Evolutionary conservation across 257 asterid genomes (phyloP), one percentile per base, ranked within the genome.

Genomic region (Rehmannia glutinosa): DNA sequence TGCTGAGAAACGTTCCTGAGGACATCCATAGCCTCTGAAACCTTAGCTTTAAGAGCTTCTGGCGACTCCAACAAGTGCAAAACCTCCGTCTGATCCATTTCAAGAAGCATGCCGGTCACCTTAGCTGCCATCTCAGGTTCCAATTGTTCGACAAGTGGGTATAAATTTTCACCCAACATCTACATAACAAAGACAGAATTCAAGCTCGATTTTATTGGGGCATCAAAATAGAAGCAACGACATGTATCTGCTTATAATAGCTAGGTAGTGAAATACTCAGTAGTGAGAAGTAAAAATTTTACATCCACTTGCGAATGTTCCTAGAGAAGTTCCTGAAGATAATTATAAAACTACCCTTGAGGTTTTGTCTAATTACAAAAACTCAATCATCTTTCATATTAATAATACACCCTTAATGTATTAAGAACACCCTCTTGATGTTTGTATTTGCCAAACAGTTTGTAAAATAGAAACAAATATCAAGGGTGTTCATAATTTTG

Each of bases 11-110:
- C 97, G 36, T 82, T 86, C 86, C 95, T 82, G 19, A 90, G 83
- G 47, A 90, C 97, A 0, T 90, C 96, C 97, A 87, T 87, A 1
- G 95, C 97, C 81, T 90, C 97, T 1, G 87, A 86, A 39, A 90
- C 97, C 78, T 90, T 90, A 17, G 97, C 80, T 69, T 84, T 90
- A n/a, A 87, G 87, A 62, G 97, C 90, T 68, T 85, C 94, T 1
- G 97, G 96, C 1, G 96, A 90, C 72, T 90, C 97, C 3, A 90
- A 77, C 86, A 90, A 69, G 75, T 90, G 96, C 59, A 90, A 51
- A 8, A 90, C 97, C 79, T 87, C 94, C 0, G 97, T 90, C 80
- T 90, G 96, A 32, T 90, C 97, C 97, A 90, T 90, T 71, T 90
- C 97, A 66, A 90, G 77, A 46, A 87, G 94, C 97, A 90, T 90